phyloP scores from a whole-genome alignment of 2,329 filamentous ascomycete genomes.

The Venturia pyrina region DNA sequence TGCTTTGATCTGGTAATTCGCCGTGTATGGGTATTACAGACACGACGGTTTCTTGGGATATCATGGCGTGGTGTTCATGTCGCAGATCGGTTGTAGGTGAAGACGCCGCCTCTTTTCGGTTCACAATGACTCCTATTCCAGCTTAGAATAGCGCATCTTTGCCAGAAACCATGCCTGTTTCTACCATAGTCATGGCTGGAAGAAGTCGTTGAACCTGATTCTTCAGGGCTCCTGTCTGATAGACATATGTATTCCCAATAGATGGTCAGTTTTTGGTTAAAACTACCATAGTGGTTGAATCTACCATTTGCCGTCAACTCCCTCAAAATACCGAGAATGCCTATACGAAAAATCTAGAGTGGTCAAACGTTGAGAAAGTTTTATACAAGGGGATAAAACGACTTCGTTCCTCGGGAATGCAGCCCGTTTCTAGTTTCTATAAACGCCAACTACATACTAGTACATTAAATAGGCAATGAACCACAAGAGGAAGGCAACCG shows the following conservation, averaged over 20 bases:
- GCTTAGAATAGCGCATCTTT: neutral
- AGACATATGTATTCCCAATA: neutral
- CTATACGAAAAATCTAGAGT: too few species aligned
- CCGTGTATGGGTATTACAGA: too few species aligned
- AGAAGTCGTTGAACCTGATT: neutral
- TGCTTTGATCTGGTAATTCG: too few species aligned
- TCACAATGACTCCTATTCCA: neutral
- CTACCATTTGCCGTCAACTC: constrained; percentile 4
- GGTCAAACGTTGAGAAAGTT: too few species aligned
- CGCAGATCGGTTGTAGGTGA: too few species aligned
- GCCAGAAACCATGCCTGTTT: neutral
- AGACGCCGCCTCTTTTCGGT: neutral
- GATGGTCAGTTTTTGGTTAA: neutral
- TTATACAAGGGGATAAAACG: neutral
- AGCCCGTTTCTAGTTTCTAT: too few species aligned
- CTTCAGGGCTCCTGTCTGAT: neutral
- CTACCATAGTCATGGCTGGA: neutral
- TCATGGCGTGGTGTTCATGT: too few species aligned
- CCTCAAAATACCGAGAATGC: neutral
- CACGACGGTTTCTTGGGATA: too few species aligned
- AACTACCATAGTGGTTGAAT: neutral
- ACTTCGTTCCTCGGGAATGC: neutral
- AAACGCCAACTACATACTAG: neutral
- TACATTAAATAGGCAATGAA: neutral
- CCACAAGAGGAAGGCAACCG: neutral